Conservation (phyloP, 495 filamentous ascomycete genomes). For the Staphylotrichum tortipilum region DNA sequence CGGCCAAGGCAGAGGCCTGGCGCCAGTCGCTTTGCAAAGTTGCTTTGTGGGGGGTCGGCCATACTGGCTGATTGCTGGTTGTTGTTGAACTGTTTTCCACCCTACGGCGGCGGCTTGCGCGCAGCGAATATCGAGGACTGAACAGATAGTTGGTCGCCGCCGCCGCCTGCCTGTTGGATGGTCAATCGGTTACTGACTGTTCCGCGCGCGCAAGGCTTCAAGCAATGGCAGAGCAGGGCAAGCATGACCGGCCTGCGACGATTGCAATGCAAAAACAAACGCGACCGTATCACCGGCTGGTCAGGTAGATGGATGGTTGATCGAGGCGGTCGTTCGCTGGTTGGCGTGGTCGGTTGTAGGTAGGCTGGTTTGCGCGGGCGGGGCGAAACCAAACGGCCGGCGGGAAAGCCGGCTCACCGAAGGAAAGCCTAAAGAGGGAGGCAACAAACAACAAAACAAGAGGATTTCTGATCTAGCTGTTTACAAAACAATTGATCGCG, state of each 20-base stretch:
- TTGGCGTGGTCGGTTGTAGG: neutral
- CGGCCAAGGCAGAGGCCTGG: too few relatives aligned
- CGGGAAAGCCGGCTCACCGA: neutral
- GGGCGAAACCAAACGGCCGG: too few relatives aligned
- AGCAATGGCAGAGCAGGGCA: neutral
- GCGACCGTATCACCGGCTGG: neutral
- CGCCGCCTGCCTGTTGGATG: neutral
- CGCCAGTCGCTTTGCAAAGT: too few relatives aligned
- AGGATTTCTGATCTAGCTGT: too few relatives aligned
- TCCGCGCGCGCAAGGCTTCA: neutral
- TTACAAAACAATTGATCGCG: too few relatives aligned
- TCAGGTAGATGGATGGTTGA: neutral
- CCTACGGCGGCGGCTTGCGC: too few relatives aligned
- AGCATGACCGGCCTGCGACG: neutral
- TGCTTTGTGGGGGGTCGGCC: too few relatives aligned
- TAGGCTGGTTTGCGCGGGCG: neutral
- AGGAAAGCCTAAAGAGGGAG: neutral
- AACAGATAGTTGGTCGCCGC: neutral
- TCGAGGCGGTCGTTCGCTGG: neutral
- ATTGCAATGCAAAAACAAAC: neutral
- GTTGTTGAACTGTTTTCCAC: too few relatives aligned
- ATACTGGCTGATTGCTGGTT: too few relatives aligned
- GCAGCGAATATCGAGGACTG: neutral
- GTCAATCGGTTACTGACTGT: neutral
- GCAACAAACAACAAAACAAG: conserved; percentile 1